Conservation (phyloP, 1,139 yeast species). For the Saccharomyces uvarum region DNA sequence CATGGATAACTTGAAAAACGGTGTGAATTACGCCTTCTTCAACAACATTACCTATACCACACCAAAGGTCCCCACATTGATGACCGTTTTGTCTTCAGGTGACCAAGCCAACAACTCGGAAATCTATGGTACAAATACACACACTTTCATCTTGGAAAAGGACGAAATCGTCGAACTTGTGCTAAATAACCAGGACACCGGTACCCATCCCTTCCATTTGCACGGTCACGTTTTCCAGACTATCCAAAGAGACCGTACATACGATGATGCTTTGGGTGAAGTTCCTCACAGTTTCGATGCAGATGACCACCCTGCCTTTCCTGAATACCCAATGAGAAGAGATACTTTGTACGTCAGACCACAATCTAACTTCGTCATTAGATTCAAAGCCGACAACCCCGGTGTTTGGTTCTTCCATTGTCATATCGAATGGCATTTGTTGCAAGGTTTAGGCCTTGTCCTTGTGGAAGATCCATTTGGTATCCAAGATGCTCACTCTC, state of each 20-base stretch:
- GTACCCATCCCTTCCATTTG: conserved; percentile 82
- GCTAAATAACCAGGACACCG: conserved; percentile 63
- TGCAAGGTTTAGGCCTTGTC: conserved; percentile 73
- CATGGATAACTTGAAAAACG: conserved; percentile 75
- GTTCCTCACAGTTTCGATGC: conserved; percentile 46
- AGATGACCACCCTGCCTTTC: conserved; percentile 44
- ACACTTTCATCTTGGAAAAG: conserved; percentile 61
- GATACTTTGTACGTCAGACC: conserved; percentile 62
- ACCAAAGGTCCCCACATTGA: conserved; percentile 78
- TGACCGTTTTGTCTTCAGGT: conserved; percentile 68
- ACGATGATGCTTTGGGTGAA: conserved; percentile 39
- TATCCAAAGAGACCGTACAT: conserved; percentile 46
- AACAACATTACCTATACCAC: conserved; percentile 68
- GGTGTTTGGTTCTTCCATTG: conserved; percentile 95
- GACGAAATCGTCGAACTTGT: conserved; percentile 63
- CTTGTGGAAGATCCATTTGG: conserved; percentile 68
- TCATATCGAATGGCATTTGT: conserved; percentile 90
- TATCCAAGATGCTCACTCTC: conserved; percentile 45
- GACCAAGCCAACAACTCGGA: conserved; percentile 45
- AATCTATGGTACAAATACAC: conserved; percentile 75
- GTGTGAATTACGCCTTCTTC: conserved; percentile 86
- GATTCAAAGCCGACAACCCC: conserved; percentile 77
- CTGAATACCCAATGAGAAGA: conserved; percentile 60
- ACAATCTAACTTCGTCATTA: conserved; percentile 58
- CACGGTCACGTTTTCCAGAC: conserved; percentile 78